A percentile compares a stretch with the other conserved stretches of the same genome.
Evolutionary conservation across 2,329 filamentous ascomycete genomes (phyloP).

Genomic region (Fusarium sp.): DNA sequence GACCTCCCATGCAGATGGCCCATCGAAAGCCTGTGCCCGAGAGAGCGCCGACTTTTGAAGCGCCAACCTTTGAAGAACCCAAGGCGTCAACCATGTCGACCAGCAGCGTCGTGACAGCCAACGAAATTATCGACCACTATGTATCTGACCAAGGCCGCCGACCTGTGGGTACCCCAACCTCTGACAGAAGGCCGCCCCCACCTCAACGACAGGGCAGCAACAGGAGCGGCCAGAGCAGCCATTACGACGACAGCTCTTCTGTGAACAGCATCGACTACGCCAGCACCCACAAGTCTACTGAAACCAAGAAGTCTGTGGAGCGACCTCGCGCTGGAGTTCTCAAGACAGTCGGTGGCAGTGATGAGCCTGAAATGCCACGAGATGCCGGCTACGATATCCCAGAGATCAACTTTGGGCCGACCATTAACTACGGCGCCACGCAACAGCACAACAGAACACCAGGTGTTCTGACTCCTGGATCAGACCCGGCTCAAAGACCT

Average conservation of each 20-base stretch:
- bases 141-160: conserved; percentile 46
- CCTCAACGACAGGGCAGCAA: conserved; percentile 40
- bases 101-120: conserved; percentile 49
- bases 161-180: conserved; percentile 31
- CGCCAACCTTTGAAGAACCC: conserved; percentile 18
- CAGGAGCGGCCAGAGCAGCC: conserved; percentile 56
- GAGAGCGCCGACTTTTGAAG: conserved; percentile 22
- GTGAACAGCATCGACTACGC: conserved; percentile 39
- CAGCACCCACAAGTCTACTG: conserved; percentile 40
- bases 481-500: conserved; percentile 41
- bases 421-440: conserved; percentile 70
- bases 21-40: conserved; percentile 48
- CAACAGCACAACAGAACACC: conserved; percentile 49
- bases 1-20: conserved; percentile 36
- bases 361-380: conserved; percentile 40
- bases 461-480: conserved; percentile 23
- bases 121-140: conserved; percentile 56
- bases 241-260: conserved; percentile 71
- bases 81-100: conserved; percentile 40
- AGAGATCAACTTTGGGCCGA: conserved; percentile 86
- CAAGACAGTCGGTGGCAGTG: conserved; percentile 77
- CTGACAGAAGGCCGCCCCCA: conserved; percentile 40
- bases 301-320: conserved; percentile 60
- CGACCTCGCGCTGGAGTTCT: conserved; percentile 82
- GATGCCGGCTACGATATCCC: conserved; percentile 69